Evolutionary conservation across 2,329 filamentous ascomycete species (phyloP), one percentile per base, ranked within the genome.

Genomic region (Hypoxylon sp.): DNA sequence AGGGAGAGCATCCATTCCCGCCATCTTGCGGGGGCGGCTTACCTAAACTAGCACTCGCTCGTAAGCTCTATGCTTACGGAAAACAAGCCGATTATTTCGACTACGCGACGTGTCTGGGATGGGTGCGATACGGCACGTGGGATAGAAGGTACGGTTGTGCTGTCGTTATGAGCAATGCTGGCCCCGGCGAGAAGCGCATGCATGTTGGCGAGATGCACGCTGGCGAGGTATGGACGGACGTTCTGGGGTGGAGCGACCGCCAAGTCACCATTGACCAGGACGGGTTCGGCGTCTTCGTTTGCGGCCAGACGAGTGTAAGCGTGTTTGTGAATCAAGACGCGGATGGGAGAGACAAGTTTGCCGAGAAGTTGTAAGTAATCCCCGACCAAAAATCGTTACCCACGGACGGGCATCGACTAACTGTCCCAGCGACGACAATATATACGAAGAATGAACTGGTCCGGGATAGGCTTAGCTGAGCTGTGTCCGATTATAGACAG

Each of bases 51-150:
- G 81, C 85, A 15, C 82, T 88, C 22, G 87, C 86, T 2, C 82
- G 89, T 15, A 89, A 87, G 73, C 79, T 89, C 1, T 91, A 89
- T 69, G 86, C 88, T 0, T 90, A 91, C 70, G 89, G 89, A 10
- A 76, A 81, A 56, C 89, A 91, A 72, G 81, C 81, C 3, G 87
- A 91, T 68, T 91, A 90, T 74, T 88, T 78, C 52, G 85, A 89
- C 73, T 79, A 81, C 39, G 75, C 80, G n/a, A 86, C 85, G 28
- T 89, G 87, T 72, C 81, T 91, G 56, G 88, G 88, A 62, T 89
- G 84, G 79, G 84, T 86, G 39, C 79, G 85, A 7, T 77, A 79
- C 46, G 84, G 84, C 13, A 80, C 78, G 0, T 77, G 76, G 70
- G 80, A 82, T 62, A 74, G 76, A 4, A 74, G 78, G n/a, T 80